Conservation (phyloP, 805 yeast species). For the Kodamaea jinghongensis region DNA sequence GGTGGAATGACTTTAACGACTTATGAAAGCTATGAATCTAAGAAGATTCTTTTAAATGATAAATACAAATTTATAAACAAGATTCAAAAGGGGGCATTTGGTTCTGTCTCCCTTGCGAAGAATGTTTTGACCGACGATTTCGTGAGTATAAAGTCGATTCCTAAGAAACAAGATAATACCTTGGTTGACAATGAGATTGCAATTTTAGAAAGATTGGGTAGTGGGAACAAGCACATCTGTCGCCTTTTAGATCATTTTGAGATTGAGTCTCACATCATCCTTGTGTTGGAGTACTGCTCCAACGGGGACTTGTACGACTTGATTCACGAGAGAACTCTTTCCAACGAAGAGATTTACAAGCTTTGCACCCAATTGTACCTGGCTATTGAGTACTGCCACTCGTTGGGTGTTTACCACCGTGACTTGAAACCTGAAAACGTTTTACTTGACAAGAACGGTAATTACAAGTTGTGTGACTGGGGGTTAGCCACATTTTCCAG, state of each 20-base stretch:
- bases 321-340: slow-evolving; percentile 25
- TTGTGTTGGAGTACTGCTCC: slow-evolving; percentile 66
- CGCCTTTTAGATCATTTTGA: slow-evolving; percentile 57
- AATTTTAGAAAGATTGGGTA: slow-evolving; percentile 32
- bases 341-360: slow-evolving; percentile 12
- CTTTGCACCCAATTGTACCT: slow-evolving; percentile 45
- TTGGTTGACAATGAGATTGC: slow-evolving; percentile 49
- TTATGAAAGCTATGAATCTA: slow-evolving; percentile 41
- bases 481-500: slow-evolving; percentile 41
- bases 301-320: slow-evolving; percentile 69
- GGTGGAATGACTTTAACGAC: slow-evolving; percentile 7
- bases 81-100: slow-evolving; percentile 61
- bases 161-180: slow-evolving; percentile 39
- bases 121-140: slow-evolving; percentile 28
- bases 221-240: slow-evolving; percentile 49
- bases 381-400: slow-evolving; percentile 56
- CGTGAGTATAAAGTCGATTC: slow-evolving; percentile 58
- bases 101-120: slow-evolving; percentile 54
- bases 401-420: slow-evolving; percentile 53
- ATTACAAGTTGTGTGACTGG: slow-evolving; percentile 57
- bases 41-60: slow-evolving; percentile 28
- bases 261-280: slow-evolving; percentile 46
- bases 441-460: slow-evolving; percentile 51
- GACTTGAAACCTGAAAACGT: slow-evolving; percentile 60
- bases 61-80: slow-evolving; percentile 43